These are phyloP conservation scores for Fusarium hainanense DNA, from an alignment of 2,329 filamentous ascomycete species.

Conservation along the genomic window DNA sequence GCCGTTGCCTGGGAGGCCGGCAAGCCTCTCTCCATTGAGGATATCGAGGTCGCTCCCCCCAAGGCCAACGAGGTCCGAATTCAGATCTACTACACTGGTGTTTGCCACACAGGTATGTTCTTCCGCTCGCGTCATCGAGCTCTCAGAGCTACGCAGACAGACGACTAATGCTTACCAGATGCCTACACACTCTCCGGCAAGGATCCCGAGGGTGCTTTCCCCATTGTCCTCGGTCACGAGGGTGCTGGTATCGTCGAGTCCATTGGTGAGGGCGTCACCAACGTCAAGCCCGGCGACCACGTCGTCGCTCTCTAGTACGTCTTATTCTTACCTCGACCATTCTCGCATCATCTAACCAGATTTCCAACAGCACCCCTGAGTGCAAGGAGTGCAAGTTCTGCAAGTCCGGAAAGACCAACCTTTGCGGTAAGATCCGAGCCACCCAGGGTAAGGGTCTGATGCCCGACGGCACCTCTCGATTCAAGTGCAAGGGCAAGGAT, in stretches of 20 bases:
- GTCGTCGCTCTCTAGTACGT: slow-evolving; percentile 87
- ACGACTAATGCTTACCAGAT: slow-evolving; percentile 62
- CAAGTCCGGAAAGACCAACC: slow-evolving; percentile 98
- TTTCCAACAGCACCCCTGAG: slow-evolving; percentile 81
- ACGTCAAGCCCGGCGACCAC: slow-evolving; percentile 92
- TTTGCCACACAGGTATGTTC: slow-evolving; percentile 90
- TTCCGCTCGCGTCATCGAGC: slow-evolving; percentile 12
- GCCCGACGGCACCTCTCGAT: slow-evolving; percentile 95
- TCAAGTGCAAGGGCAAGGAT: slow-evolving; percentile 94
- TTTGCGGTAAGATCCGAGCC: slow-evolving; percentile 97
- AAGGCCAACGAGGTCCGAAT: slow-evolving; percentile 96
- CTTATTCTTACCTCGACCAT: background rate
- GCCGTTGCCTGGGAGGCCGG: slow-evolving; percentile 98
- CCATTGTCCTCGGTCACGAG: slow-evolving; percentile 89
- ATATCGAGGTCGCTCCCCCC: slow-evolving; percentile 90
- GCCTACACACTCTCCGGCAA: slow-evolving; percentile 96
- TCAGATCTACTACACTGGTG: slow-evolving; percentile 96
- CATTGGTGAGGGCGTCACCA: slow-evolving; percentile 93
- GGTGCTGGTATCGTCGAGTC: slow-evolving; percentile 93
- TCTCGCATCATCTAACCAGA: slow-evolving; percentile 10
- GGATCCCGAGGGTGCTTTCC: slow-evolving; percentile 95
- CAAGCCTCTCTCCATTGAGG: slow-evolving; percentile 88
- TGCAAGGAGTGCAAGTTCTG: slow-evolving; percentile 99
- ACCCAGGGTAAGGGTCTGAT: slow-evolving; percentile 97
- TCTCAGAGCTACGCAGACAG: background rate